Evolutionary conservation across 306 rosid genomes (phyloP).

Genomic region (Prunus campanulata): DNA sequence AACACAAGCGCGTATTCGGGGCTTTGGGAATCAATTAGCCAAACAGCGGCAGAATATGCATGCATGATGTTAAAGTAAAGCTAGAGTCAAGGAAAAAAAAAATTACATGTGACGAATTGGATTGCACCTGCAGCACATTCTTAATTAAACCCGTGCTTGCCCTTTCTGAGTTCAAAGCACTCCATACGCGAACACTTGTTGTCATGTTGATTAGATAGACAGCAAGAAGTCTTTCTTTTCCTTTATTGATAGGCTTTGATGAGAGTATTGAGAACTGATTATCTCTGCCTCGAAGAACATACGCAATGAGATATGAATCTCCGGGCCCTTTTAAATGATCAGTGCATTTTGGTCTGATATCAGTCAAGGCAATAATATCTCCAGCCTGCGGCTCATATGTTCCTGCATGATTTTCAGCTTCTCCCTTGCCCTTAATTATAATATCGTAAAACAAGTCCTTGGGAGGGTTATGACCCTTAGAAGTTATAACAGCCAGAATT

Average conservation of each 20-base stretch:
- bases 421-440: background rate
- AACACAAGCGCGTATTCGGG: background rate
- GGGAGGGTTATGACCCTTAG: constrained; percentile 31
- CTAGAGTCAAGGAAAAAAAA: background rate
- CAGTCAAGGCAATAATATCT: constrained; percentile 50
- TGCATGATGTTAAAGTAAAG: background rate
- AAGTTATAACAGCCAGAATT: constrained; percentile 15
- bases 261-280: background rate
- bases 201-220: constrained; percentile 26
- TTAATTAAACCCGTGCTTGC: constrained; percentile 21
- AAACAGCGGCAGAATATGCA: background rate
- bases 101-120: constrained; percentile 31
- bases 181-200: constrained; percentile 25
- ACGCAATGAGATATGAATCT: constrained; percentile 32
- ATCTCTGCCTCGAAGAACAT: background rate
- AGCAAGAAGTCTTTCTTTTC: constrained; percentile 6
- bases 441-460: constrained; percentile 24
- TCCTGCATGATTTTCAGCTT: background rate
- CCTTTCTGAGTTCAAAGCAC: constrained; percentile 4
- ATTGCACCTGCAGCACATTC: constrained; percentile 26
- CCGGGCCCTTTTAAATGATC: constrained; percentile 28
- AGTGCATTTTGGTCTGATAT: constrained; percentile 23
- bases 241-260: constrained; percentile 11
- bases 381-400: constrained; percentile 41
- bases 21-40: too few relatives aligned